Evolutionary conservation across 116 monocot species (phyloP).

Genomic region (Cymodocea nodosa): DNA sequence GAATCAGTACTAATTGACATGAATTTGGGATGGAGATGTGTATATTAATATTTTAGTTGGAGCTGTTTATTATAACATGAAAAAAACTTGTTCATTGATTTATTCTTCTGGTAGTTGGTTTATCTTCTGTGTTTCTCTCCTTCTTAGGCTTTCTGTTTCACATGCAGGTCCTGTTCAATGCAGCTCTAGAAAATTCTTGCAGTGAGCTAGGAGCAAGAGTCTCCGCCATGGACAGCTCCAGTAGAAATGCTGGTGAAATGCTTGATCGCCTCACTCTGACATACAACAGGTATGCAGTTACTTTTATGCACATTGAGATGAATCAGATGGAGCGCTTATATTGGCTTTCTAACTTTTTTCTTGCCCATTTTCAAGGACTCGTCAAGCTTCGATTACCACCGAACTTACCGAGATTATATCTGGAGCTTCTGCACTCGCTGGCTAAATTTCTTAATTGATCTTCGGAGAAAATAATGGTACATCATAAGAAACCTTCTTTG

Average conservation of each 20-base stretch:
- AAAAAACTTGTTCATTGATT: not conserved
- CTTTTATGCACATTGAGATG: not conserved
- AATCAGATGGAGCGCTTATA: not conserved
- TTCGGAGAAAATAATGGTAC: not conserved
- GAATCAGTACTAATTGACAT: no score
- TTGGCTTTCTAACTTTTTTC: not conserved
- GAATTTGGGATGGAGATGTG: no score
- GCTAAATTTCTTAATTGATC: conserved; percentile 18
- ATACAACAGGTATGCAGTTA: conserved; percentile 55
- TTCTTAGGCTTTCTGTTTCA: not conserved
- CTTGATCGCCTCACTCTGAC: conserved; percentile 77
- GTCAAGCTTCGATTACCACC: conserved; percentile 91
- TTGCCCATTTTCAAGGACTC: conserved; percentile 38
- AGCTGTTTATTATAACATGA: no score
- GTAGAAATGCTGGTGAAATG: conserved; percentile 98
- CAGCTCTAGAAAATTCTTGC: conserved; percentile 80
- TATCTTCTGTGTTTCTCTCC: not conserved
- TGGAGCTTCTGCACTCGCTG: conserved; percentile 83
- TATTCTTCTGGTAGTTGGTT: not conserved
- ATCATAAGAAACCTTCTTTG: not conserved
- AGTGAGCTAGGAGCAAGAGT: conserved; percentile 95
- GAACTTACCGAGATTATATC: conserved; percentile 93
- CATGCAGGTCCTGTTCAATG: conserved; percentile 78
- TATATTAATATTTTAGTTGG: no score
- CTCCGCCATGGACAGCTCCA: conserved; percentile 99